Evolutionary conservation across 768 basidiomycete species (phyloP), one percentile per base, ranked within the genome.

Genomic region (Tricholoma terreum): DNA sequence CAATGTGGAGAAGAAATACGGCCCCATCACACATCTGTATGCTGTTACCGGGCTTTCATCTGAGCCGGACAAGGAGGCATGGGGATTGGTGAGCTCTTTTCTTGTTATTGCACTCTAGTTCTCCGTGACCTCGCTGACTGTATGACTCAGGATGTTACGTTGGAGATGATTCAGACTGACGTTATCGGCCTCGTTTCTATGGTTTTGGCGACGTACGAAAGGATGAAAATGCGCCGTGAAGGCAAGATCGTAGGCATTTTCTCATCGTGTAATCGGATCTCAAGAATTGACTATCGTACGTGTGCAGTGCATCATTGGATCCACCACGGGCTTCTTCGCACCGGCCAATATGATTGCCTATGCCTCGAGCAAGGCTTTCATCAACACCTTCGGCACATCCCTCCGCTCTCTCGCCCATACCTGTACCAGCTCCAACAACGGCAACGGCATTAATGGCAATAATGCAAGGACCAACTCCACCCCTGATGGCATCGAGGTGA

Each of bases 301-400:
- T 12, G 12, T 15, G 5, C 21, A 73, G 72, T 71, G 70, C 54
- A 64, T 72, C 38, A 67, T 71, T 6, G 67, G 67, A 10, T 70
- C 72, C 5, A 55, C 67, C 22, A 63, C 67, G 2, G 72, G 68
- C 4, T 43, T 66, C 8, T 66, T 62, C 58, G 60, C 55, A n/a
- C 70, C 72, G 2, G 67, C 69, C 27, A 72, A 71, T 58, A 72
- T 70, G 66, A 69, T 73, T 15, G 60, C 66, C 19, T 69, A 71
- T 55, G 64, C 68, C 2, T 67, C 72, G 15, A 71, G 67, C 31
- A 71, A 72, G 31, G 54, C 71, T 0, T 72, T 71, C 53, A 58
- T 73, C 57, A 69, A 70, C 54, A 71, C 66, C 5, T 72, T 73
- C 55, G 54, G 63, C 1, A 61, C 64, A 3, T 68, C 67, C 9